Evolutionary conservation across 768 basidiomycete species (phyloP).

Genomic region (Imleria badia): DNA sequence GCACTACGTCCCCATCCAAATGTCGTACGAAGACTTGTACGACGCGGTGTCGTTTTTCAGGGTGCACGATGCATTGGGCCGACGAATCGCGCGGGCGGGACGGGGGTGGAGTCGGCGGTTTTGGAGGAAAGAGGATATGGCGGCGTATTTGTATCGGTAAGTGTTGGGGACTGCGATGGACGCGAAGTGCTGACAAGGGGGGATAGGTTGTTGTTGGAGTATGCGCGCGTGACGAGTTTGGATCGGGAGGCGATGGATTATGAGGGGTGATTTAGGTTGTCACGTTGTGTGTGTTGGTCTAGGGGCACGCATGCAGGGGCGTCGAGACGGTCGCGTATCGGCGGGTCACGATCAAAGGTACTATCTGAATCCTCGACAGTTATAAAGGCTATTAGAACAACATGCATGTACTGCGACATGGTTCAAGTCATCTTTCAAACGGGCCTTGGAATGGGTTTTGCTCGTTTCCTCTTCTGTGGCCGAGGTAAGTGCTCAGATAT

Average conservation of each 20-base stretch:
- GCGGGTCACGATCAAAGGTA: too few relatives aligned
- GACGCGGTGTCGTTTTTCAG: slow-evolving; percentile 75
- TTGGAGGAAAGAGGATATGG: slow-evolving; percentile 63
- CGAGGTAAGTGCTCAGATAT: too few relatives aligned
- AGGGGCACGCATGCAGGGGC: too few relatives aligned
- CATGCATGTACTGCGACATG: too few relatives aligned
- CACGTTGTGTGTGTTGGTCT: too few relatives aligned
- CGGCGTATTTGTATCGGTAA: slow-evolving; percentile 58
- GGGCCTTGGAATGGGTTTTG: too few relatives aligned
- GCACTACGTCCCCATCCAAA: slow-evolving; percentile 69
- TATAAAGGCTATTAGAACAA: too few relatives aligned
- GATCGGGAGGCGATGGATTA: slow-evolving; percentile 47
- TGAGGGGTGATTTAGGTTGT: slow-evolving; percentile 7
- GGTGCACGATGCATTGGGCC: slow-evolving; percentile 59
- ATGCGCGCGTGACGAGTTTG: slow-evolving; percentile 48
- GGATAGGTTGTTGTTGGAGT: slow-evolving; percentile 52
- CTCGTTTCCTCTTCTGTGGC: too few relatives aligned
- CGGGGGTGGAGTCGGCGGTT: slow-evolving; percentile 54
- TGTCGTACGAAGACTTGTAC: slow-evolving; percentile 66
- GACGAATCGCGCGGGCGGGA: slow-evolving; percentile 55
- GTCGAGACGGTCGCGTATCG: too few relatives aligned
- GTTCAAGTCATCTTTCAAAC: too few relatives aligned
- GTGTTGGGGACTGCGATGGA: slow-evolving; percentile 1
- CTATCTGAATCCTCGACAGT: too few relatives aligned
- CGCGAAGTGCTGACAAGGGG: neutral